These are phyloP conservation scores for Teratosphaeria destructans DNA, from an alignment of 2,329 filamentous ascomycete species.

Conservation along the genomic window DNA sequence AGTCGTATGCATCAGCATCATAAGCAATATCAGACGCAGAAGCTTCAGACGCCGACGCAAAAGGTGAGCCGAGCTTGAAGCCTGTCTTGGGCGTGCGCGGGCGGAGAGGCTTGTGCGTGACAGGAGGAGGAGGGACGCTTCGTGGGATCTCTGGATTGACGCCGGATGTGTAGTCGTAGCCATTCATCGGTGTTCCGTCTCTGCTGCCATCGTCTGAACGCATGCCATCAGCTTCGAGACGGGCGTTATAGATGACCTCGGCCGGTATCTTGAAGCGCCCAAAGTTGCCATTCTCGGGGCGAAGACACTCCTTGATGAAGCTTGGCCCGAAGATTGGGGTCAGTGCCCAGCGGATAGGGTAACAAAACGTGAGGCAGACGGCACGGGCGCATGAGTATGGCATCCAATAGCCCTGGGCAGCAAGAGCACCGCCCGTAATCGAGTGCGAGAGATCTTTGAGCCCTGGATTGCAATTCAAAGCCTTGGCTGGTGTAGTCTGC, in stretches of 20 bases:
- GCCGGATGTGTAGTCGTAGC: conserved; percentile 2
- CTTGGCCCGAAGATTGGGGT: conserved; percentile 81
- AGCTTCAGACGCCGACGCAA: conserved; percentile 10
- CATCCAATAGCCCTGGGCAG: conserved; percentile 97
- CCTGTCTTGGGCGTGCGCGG: conserved; percentile 8
- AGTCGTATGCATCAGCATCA: conserved; percentile 7
- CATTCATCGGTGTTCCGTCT: conserved; percentile 1
- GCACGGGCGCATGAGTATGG: conserved; percentile 78
- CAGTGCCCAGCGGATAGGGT: conserved; percentile 69
- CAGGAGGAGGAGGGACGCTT: conserved; percentile 7
- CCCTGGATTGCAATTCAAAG: conserved; percentile 58
- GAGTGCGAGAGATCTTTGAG: conserved; percentile 84
- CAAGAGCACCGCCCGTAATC: conserved; percentile 84
- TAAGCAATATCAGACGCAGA: conserved; percentile 5
- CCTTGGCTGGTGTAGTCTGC: conserved; percentile 80
- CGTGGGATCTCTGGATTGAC: conserved; percentile 8
- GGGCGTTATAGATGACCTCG: conserved; percentile 28
- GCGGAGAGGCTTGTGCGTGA: conserved; percentile 1
- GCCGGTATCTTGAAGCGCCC: conserved; percentile 31
- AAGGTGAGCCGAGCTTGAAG: conserved; percentile 18
- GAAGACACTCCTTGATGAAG: conserved; percentile 65
- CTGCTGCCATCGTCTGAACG: conserved; percentile 11
- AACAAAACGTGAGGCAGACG: conserved; percentile 82
- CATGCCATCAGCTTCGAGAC: conserved; percentile 29
- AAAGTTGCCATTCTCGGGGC: conserved; percentile 51